Conservation (phyloP, 2,329 filamentous ascomycete genomes). For the Grosmannia penicillata region DNA sequence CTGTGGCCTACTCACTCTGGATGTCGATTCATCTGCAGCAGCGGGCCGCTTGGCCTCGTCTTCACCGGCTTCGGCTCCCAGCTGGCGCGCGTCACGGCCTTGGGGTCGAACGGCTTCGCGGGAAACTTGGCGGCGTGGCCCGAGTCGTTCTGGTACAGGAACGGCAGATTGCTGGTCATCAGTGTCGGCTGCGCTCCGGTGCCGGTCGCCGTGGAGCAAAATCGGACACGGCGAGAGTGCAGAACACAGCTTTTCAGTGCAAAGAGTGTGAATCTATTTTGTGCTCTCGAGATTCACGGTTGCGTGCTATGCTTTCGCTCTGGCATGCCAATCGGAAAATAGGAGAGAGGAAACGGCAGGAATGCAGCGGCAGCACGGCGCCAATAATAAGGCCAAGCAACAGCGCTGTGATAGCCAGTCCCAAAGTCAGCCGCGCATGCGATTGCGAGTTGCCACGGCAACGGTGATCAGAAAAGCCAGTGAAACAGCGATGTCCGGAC, state of each 20-base stretch:
- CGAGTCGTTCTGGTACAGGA: constrained; percentile 49
- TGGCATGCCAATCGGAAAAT: no score
- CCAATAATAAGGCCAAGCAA: neutral
- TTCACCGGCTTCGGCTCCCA: constrained; percentile 47
- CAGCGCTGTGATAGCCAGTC: neutral
- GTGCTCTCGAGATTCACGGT: no score
- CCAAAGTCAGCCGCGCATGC: no score
- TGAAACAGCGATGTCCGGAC: no score
- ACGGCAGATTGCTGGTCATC: constrained; percentile 32
- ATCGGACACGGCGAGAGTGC: no score
- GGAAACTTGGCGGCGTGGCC: constrained; percentile 39
- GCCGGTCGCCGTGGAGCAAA: neutral
- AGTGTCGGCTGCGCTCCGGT: no score
- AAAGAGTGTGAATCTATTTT: no score
- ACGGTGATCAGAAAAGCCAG: neutral
- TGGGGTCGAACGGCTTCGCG: constrained; percentile 62
- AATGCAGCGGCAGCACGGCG: neutral
- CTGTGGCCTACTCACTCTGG: constrained; percentile 52
- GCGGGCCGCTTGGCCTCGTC: constrained; percentile 56
- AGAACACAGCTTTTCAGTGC: no score
- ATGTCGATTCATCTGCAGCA: constrained; percentile 72
- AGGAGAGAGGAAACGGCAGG: no score
- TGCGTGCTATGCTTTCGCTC: no score
- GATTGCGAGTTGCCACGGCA: neutral
- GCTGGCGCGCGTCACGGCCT: constrained; percentile 68